Evolutionary conservation across 495 filamentous ascomycete genomes (phyloP), one percentile per base, ranked within the genome.

Genomic region (Penicillium macrosclerotiorum): DNA sequence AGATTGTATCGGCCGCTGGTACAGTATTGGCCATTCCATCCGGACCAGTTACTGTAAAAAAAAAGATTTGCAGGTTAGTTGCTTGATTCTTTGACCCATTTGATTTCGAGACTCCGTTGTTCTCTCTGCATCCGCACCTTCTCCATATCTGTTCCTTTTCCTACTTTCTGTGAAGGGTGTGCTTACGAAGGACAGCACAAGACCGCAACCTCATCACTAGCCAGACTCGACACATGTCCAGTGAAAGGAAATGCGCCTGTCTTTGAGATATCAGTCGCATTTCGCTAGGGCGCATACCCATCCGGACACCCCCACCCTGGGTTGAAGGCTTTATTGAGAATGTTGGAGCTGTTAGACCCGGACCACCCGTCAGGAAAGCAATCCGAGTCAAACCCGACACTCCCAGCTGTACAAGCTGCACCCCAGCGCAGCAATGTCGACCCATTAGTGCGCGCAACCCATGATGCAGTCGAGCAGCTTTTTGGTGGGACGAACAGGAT

Each of bases 141-240:
- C n/a, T n/a, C n/a, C n/a, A n/a, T n/a, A n/a, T n/a, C n/a, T n/a
- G n/a, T n/a, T n/a, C n/a, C n/a, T n/a, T n/a, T n/a, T n/a, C n/a
- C n/a, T n/a, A n/a, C n/a, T n/a, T n/a, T n/a, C n/a, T n/a, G n/a
- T n/a, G 14, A 17, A 20, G 20, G n/a, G 9, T 25, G 1, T 24
- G 45, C 49, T 46, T 19, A 52, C 49, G 29, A 35, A 4, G 49
- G 49, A 42, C 49, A 52, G 19, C 49, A 52, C 8, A 45, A 27
- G 16, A 37, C 46, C 1, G 42, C 49, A 6, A 42, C 16, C n/a
- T 45, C 42, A 33, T 52, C 19, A 11, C 29, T 23, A 2, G 24
- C 42, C 8, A 52, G 19, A 26, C 37, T 45, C 2, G 46, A 42
- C 2, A 49, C 18, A 31, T 42, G 42, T 14, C 27, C 30, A 2